Conservation (phyloP, 169 alveolate genomes). For the Eimeria falciformis region DNA sequence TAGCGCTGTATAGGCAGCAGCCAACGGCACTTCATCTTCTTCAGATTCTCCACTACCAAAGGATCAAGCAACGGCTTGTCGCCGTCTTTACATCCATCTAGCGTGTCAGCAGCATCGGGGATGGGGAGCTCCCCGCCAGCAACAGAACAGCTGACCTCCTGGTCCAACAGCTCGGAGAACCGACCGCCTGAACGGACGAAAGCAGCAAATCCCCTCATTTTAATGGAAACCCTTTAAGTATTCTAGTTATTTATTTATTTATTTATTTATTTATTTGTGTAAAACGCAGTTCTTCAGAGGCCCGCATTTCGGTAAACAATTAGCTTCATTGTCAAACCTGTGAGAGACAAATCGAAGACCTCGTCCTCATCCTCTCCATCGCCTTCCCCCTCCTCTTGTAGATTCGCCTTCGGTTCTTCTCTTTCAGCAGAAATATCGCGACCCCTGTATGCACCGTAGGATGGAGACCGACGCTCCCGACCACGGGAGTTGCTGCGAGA, state of each 20-base stretch:
- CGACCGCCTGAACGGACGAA: neutral
- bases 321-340: neutral
- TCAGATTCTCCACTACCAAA: neutral
- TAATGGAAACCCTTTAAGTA: neutral
- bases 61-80: neutral
- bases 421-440: neutral
- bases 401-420: neutral
- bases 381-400: neutral
- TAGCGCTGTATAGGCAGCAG: slow-evolving; percentile 47
- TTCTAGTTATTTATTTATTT: too few relatives aligned
- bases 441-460: neutral
- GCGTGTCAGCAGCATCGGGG: neutral
- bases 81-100: neutral
- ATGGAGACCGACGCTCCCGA: slow-evolving; percentile 11
- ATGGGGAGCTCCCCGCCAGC: neutral
- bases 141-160: neutral
- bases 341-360: slow-evolving; percentile 10
- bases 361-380: slow-evolving; percentile 1
- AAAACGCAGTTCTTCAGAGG: too few relatives aligned
- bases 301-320: too few relatives aligned
- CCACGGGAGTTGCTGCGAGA: slow-evolving; percentile 29
- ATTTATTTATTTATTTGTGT: too few relatives aligned
- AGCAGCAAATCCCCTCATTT: neutral
- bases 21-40: slow-evolving; percentile 32
- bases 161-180: slow-evolving; percentile 17